Conservation (phyloP, 2,329 filamentous ascomycete genomes). For the Sporothrix euskadiensis region DNA sequence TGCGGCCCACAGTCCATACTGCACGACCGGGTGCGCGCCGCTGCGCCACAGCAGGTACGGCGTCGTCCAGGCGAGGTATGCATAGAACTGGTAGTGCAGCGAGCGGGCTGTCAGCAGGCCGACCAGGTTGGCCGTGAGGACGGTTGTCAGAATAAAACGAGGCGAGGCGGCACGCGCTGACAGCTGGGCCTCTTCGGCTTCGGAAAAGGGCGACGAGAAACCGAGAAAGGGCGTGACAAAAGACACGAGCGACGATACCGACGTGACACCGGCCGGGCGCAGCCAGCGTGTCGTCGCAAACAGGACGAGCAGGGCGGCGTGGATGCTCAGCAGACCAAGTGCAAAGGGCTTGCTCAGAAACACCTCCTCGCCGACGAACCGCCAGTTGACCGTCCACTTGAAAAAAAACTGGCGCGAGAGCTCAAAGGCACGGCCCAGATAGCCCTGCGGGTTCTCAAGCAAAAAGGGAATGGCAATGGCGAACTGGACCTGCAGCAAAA, state of each 20-base stretch:
- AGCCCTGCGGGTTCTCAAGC: slow-evolving; percentile 64
- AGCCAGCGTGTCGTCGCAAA: slow-evolving; percentile 74
- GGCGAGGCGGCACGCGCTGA: slow-evolving; percentile 63
- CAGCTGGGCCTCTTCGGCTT: slow-evolving; percentile 56
- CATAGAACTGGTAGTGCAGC: slow-evolving; percentile 94
- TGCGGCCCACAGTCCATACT: slow-evolving; percentile 69
- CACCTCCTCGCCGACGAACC: slow-evolving; percentile 79
- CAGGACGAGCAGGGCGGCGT: slow-evolving; percentile 63
- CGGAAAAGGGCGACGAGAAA: slow-evolving; percentile 34
- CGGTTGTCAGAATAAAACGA: slow-evolving; percentile 71
- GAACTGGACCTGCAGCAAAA: slow-evolving; percentile 79
- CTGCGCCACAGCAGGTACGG: slow-evolving; percentile 84
- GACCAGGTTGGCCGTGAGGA: slow-evolving; percentile 74
- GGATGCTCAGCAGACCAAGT: slow-evolving; percentile 62
- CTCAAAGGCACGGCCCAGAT: slow-evolving; percentile 83
- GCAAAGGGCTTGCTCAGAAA: slow-evolving; percentile 75
- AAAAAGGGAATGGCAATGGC: slow-evolving; percentile 68
- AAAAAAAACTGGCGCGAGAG: slow-evolving; percentile 88
- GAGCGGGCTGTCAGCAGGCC: slow-evolving; percentile 84
- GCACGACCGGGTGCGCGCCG: slow-evolving; percentile 64
- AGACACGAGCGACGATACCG: slow-evolving; percentile 29
- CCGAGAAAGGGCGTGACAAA: slow-evolving; percentile 26
- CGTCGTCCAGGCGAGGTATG: slow-evolving; percentile 85
- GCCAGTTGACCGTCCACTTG: slow-evolving; percentile 99
- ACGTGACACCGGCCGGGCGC: slow-evolving; percentile 61